phyloP scores from a whole-genome alignment of 192 early-diverging fungal species.

The Paraglomus occultum region DNA sequence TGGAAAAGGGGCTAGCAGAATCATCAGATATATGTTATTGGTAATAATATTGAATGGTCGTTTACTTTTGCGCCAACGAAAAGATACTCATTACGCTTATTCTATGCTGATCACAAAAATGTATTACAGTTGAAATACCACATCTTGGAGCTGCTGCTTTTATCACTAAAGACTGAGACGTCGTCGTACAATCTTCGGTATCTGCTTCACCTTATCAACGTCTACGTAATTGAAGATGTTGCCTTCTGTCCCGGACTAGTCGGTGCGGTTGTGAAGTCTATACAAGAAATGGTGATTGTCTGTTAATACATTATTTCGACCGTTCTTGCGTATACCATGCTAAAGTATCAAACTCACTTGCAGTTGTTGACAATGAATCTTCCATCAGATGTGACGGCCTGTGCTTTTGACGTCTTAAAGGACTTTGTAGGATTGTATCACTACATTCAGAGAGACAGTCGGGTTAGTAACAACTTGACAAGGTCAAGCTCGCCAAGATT shows the following conservation, averaged over 20 bases:
- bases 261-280: slow-evolving; percentile 61
- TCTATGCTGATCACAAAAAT: background rate
- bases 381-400: slow-evolving; percentile 56
- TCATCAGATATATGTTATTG: slow-evolving; percentile 1
- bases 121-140: slow-evolving; percentile 60
- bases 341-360: slow-evolving; percentile 4
- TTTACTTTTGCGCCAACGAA: background rate
- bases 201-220: slow-evolving; percentile 63
- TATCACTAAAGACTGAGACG: slow-evolving; percentile 62
- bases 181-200: slow-evolving; percentile 63
- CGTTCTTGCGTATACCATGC: background rate
- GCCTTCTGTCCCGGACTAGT: slow-evolving; percentile 70
- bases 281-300: slow-evolving; percentile 72
- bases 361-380: slow-evolving; percentile 60
- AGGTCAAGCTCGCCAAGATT: background rate
- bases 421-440: slow-evolving; percentile 62
- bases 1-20: too few species aligned
- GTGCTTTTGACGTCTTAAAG: slow-evolving; percentile 62
- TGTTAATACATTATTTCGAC: background rate
- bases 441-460: slow-evolving; percentile 64
- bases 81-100: slow-evolving; percentile 1
- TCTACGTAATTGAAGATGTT: slow-evolving; percentile 75
- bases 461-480: slow-evolving; percentile 36
- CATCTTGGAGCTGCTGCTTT: slow-evolving; percentile 64
- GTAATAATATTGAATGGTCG: background rate